These are phyloP conservation scores for Delonix regia DNA, from an alignment of 306 rosid genomes.

Conservation along the genomic window DNA sequence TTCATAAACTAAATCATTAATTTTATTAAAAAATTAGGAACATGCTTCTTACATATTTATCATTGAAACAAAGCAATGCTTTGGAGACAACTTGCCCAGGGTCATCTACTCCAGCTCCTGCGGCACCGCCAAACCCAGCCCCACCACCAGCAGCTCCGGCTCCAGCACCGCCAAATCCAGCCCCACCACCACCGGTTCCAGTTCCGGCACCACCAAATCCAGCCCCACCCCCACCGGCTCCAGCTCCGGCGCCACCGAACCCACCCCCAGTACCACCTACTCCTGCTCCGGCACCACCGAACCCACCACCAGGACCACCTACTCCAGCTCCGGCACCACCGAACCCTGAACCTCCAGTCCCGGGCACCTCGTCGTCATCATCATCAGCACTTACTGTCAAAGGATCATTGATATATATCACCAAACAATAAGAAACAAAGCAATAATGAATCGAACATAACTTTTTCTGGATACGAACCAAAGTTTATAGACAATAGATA, in stretches of 20 bases:
- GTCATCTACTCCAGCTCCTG: slow-evolving; percentile 36
- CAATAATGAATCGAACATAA: neutral
- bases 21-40: neutral
- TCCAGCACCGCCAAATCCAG: neutral
- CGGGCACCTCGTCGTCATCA: slow-evolving; percentile 38
- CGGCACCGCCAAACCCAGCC: slow-evolving; percentile 8
- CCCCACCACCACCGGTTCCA: neutral
- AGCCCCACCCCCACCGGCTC: neutral
- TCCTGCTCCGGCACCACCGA: slow-evolving; percentile 4
- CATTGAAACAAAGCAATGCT: slow-evolving; percentile 83
- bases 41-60: slow-evolving; percentile 63
- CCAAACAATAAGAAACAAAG: neutral
- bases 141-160: slow-evolving; percentile 7
- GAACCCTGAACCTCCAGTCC: neutral
- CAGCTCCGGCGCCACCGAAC: slow-evolving; percentile 13
- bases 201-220: slow-evolving; percentile 29
- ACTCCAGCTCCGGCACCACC: neutral
- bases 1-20: too few relatives aligned
- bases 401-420: neutral
- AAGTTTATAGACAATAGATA: slow-evolving; percentile 41
- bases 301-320: slow-evolving; percentile 22
- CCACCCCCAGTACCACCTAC: neutral
- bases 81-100: slow-evolving; percentile 65
- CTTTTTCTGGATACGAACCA: slow-evolving; percentile 38
- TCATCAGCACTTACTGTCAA: slow-evolving; percentile 54